These are phyloP conservation scores for Nitzschia sp. DNA, from an alignment of 108 stramenopile species.

Conservation along the genomic window DNA sequence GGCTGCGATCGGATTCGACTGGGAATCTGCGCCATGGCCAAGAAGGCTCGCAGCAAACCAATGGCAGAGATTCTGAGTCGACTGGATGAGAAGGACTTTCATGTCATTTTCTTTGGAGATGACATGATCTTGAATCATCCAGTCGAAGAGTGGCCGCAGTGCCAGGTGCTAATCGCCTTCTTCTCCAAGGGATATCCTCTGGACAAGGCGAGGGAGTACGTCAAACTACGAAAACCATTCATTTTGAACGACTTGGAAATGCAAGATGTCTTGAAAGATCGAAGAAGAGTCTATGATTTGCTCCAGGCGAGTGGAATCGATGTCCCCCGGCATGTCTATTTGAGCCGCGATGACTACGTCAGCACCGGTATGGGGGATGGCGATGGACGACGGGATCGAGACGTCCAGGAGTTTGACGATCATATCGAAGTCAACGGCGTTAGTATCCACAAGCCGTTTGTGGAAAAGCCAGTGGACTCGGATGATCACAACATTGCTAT, in stretches of 20 bases:
- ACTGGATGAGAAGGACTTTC: conserved; percentile 72
- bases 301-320: conserved; percentile 90
- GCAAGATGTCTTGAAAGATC: conserved; percentile 88
- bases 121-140: conserved; percentile 83
- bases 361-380: conserved; percentile 66
- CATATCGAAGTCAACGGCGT: conserved; percentile 94
- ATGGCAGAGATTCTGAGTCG: conserved; percentile 96
- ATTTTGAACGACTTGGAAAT: conserved; percentile 91
- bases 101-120: conserved; percentile 94
- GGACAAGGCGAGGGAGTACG: conserved; percentile 92
- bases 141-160: conserved; percentile 93
- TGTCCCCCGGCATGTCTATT: conserved; percentile 90
- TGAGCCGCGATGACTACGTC: conserved; percentile 84
- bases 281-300: conserved; percentile 91
- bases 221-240: conserved; percentile 85
- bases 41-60: conserved; percentile 92
- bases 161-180: conserved; percentile 96
- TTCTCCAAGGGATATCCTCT: conserved; percentile 93
- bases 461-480: conserved; percentile 98
- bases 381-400: conserved; percentile 44
- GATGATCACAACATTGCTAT: conserved; percentile 98
- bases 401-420: conserved; percentile 91
- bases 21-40: conserved; percentile 98
- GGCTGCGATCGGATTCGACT: conserved; percentile 67
- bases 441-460: conserved; percentile 95